Percentiles rank a stretch among this genome's conserved stretches.
Evolutionary conservation across 345 rosid species (phyloP).

Genomic region (Camelina sativa): DNA sequence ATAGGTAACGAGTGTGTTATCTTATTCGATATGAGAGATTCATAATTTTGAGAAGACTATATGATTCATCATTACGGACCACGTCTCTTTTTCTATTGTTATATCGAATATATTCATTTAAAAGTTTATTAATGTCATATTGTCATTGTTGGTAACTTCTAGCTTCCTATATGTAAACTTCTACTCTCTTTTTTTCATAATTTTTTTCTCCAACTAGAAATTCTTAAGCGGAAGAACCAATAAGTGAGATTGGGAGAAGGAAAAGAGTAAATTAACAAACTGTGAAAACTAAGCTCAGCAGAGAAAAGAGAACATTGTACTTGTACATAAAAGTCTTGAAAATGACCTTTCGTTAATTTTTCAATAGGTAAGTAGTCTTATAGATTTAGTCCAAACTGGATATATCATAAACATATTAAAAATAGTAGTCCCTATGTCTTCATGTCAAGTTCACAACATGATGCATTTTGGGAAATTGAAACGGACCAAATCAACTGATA

Average conservation of each 20-base stretch:
- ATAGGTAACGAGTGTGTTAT: background rate
- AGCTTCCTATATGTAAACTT: background rate
- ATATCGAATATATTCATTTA: background rate
- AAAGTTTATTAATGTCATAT: too few relatives aligned
- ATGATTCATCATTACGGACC: background rate
- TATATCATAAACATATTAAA: background rate
- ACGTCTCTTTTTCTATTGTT: background rate
- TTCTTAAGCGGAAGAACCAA: background rate
- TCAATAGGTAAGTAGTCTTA: background rate
- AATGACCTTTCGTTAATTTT: constrained; percentile 1
- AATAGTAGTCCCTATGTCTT: too few relatives aligned
- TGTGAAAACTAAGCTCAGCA: background rate
- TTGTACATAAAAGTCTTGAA: background rate
- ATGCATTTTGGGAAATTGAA: constrained; percentile 8
- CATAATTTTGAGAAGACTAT: background rate
- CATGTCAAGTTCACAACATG: constrained; percentile 13
- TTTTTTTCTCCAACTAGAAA: background rate
- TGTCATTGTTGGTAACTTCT: background rate
- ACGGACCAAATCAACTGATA: constrained; percentile 17
- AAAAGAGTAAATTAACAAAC: too few relatives aligned
- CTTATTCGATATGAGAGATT: background rate
- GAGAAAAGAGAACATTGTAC: background rate
- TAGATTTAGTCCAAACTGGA: background rate
- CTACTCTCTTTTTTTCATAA: too few relatives aligned
- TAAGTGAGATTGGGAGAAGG: too few relatives aligned